Percentiles rank a stretch among this genome's conserved stretches.
Conservation (phyloP, 169 alveolate genomes). For the Plasmodium yoelii region DNA sequence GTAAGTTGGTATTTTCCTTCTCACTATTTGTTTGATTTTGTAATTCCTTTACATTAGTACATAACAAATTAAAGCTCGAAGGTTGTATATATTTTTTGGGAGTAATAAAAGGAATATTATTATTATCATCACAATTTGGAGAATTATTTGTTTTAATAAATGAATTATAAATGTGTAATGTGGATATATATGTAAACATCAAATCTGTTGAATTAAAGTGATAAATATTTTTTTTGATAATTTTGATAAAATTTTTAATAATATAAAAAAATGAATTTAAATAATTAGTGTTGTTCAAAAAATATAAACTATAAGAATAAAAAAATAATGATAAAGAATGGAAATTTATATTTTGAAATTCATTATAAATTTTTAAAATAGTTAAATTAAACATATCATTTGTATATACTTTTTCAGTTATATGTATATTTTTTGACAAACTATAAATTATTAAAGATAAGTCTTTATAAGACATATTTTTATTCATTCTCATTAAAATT, state of each 20-base stretch:
- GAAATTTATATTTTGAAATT: constrained; percentile 49
- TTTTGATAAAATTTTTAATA: constrained; percentile 51
- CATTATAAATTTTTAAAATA: constrained; percentile 32
- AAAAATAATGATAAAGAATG: constrained; percentile 70
- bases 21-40: not conserved
- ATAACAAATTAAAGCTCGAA: not conserved
- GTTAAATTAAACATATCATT: constrained; percentile 56
- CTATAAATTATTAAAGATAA: constrained; percentile 44
- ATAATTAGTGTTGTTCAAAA: constrained; percentile 27
- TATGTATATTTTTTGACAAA: constrained; percentile 9
- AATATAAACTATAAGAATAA: constrained; percentile 66
- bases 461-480: constrained; percentile 63
- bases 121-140: not conserved
- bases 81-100: too few relatives aligned
- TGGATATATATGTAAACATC: constrained; percentile 51
- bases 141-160: not conserved
- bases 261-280: constrained; percentile 58
- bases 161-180: constrained; percentile 20
- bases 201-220: constrained; percentile 59
- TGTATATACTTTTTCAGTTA: constrained; percentile 34
- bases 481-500: constrained; percentile 68
- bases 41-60: not conserved
- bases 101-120: too few relatives aligned
- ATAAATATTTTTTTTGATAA: constrained; percentile 32
- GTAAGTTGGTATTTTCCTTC: not conserved